phyloP scores from a whole-genome alignment of 2,329 filamentous ascomycete genomes.

The Pestalotiopsis sp. region DNA sequence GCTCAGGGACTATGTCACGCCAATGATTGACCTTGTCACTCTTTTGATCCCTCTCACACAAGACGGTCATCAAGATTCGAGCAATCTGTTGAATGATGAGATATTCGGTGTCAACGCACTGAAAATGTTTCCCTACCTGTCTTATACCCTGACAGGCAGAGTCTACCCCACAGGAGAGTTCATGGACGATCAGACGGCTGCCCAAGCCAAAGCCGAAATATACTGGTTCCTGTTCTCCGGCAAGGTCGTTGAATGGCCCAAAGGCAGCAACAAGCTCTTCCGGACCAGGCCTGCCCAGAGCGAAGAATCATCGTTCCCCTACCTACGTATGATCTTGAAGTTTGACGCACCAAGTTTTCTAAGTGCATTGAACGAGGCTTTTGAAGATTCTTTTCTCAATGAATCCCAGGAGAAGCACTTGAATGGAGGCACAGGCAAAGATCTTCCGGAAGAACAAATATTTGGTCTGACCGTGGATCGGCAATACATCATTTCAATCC shows the following conservation, averaged over 20 bases:
- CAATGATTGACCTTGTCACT: conserved; percentile 77
- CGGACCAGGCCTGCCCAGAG: conserved; percentile 56
- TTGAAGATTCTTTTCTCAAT: conserved; percentile 92
- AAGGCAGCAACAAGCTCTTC: conserved; percentile 59
- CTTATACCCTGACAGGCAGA: conserved; percentile 85
- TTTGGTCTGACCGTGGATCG: conserved; percentile 76
- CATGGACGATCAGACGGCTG: conserved; percentile 71
- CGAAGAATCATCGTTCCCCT: conserved; percentile 77
- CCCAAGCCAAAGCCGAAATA: conserved; percentile 79
- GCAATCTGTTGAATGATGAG: conserved; percentile 58
- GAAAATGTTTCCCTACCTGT: conserved; percentile 94
- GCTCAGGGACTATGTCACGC: conserved; percentile 85
- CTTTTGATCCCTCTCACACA: conserved; percentile 64
- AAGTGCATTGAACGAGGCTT: conserved; percentile 94
- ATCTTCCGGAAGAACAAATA: conserved; percentile 64
- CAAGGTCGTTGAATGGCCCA: conserved; percentile 73
- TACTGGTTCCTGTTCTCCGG: conserved; percentile 95
- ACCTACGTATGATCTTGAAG: conserved; percentile 78
- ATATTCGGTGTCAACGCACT: conserved; percentile 69
- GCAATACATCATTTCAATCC: conserved; percentile 88
- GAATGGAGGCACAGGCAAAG: conserved; percentile 51
- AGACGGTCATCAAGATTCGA: conserved; percentile 51
- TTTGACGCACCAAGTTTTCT: conserved; percentile 92
- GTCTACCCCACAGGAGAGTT: conserved; percentile 84
- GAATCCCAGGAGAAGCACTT: conserved; percentile 66